Base-by-base conservation (phyloP, 2,329 filamentous ascomycete species). In the Chaetomium strumarium region DNA sequence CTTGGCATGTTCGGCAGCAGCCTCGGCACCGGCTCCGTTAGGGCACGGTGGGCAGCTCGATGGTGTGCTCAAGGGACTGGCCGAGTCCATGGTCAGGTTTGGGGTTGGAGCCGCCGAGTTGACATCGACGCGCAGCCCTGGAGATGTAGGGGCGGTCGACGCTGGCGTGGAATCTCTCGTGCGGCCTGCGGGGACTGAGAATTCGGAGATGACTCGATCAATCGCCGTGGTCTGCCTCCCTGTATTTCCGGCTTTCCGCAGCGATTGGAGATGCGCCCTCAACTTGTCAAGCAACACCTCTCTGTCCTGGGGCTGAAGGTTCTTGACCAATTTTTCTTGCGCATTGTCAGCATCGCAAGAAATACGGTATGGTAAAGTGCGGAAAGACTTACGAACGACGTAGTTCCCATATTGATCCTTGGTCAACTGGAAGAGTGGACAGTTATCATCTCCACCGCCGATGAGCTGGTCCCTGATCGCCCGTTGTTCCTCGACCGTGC, bases 321-420 rank as follows among this genome's bases (percentile, higher is more conserved):
- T 72, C 8, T 72, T 75, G 33, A 95, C 75, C 5, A 96, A 77
- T 72, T 91, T 95, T 72, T 96, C 90, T 95, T 65, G 19, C 12
- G 3, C 9, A 17, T 12, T 56, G 67, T 66, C 57, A 66, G 58
- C 17, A 30, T 20, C 36, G n/a, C n/a, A n/a, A 29, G 10, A 2
- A 20, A 11, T 24, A 17, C 13, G 2, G 12, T 1, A 3, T 8
- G 6, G 16, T 33, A 30, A 12, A 45, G 40, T 11, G 19, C n/a
- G 14, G 9, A 39, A 6, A 12, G 7, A 83, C 90, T 83, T 81
- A 95, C 90, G 92, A 56, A 97, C 86, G 6, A 97, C 92, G 66
- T 97, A 99, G 68, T 99, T 99, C 55, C 89, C 93, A 67, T 85
- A 97, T 58, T 89, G 86, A 66, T 99, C 92, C 59, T 85, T 88